These are phyloP conservation scores for Fusarium caatingaense DNA, from an alignment of 2,329 filamentous ascomycete genomes.

Conservation along the genomic window DNA sequence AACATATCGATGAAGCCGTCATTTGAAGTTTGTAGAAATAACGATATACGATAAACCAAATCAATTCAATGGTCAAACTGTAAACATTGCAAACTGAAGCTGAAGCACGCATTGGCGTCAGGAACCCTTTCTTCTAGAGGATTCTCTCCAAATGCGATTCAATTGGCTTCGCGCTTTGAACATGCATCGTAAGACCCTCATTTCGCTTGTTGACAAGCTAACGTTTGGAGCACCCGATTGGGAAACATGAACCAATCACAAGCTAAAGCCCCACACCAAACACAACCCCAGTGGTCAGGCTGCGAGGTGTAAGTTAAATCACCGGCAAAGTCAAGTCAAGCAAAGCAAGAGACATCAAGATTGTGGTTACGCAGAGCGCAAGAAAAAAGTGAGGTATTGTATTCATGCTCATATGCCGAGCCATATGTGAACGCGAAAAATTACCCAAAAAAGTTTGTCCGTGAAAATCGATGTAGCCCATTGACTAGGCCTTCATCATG, in stretches of 20 bases:
- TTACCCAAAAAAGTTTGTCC: constrained; percentile 44
- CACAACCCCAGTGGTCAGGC: constrained; percentile 9
- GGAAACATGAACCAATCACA: constrained; percentile 27
- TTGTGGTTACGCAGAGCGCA: constrained; percentile 28
- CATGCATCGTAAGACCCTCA: constrained; percentile 10
- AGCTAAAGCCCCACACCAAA: background rate
- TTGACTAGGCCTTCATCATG: constrained; percentile 32
- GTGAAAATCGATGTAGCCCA: constrained; percentile 38
- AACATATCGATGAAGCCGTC: background rate
- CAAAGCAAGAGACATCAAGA: background rate
- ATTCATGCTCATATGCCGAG: constrained; percentile 42
- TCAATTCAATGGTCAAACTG: background rate
- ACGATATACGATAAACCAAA: too few relatives aligned
- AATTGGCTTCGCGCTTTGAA: constrained; percentile 4
- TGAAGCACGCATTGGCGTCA: background rate
- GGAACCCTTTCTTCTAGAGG: background rate
- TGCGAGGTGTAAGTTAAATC: background rate
- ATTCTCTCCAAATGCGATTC: background rate
- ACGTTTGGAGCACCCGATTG: constrained; percentile 21
- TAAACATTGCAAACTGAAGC: background rate
- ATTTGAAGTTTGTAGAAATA: background rate
- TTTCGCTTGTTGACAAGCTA: constrained; percentile 26
- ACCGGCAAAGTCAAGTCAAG: background rate
- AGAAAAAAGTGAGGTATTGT: constrained; percentile 42
- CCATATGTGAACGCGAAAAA: constrained; percentile 44